Percentiles rank a stretch among this genome's conserved stretches.
phyloP scores from a whole-genome alignment of 2,329 filamentous ascomycete genomes.

The Ophiostoma populinum region DNA sequence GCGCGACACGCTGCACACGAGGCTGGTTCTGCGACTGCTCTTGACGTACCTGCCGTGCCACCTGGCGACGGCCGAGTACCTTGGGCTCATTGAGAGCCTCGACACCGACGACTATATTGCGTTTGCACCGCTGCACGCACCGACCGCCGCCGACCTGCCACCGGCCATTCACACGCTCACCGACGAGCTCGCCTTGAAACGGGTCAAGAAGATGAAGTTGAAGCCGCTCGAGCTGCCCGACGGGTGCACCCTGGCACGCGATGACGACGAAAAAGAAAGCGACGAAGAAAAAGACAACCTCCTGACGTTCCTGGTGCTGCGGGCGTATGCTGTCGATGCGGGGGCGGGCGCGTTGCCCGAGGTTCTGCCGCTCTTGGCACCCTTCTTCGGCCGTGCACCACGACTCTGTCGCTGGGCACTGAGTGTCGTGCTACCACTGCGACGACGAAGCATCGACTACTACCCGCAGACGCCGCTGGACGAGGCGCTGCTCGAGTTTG shows the following conservation, averaged over 20 bases:
- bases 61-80: conserved; percentile 43
- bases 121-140: conserved; percentile 16
- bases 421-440: conserved; percentile 48
- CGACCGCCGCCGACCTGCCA: no score
- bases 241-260: neutral
- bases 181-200: conserved; percentile 46
- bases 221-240: conserved; percentile 33
- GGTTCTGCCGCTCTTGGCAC: conserved; percentile 46
- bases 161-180: conserved; percentile 42
- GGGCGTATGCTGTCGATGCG: conserved; percentile 51
- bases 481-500: conserved; percentile 45
- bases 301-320: conserved; percentile 42
- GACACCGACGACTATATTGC: conserved; percentile 21
- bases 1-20: conserved; percentile 38
- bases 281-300: conserved; percentile 21
- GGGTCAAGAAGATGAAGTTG: conserved; percentile 44
- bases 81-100: conserved; percentile 41
- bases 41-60: conserved; percentile 65
- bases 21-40: conserved; percentile 53
- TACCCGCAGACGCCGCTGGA: conserved; percentile 33
- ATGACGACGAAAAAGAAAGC: conserved; percentile 26
- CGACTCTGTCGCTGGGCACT: conserved; percentile 51
- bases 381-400: conserved; percentile 46
- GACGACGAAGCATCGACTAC: conserved; percentile 54
- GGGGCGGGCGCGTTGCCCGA: conserved; percentile 56